These are phyloP conservation scores for Cryphonectria radicalis DNA, from an alignment of 2,329 filamentous ascomycete species.

Conservation along the genomic window DNA sequence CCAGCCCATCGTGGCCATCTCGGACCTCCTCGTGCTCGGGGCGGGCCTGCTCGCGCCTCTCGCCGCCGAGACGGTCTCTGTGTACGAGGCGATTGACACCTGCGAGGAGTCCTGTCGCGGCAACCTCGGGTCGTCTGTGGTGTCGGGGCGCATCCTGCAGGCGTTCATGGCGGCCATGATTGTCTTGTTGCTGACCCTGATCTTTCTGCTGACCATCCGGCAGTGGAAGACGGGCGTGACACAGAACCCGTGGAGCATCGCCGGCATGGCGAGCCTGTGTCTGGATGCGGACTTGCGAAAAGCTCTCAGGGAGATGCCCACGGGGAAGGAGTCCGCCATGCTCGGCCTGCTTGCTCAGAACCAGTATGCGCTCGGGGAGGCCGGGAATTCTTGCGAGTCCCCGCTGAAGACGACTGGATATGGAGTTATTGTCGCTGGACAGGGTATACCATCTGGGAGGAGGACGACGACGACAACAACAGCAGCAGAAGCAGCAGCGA, in stretches of 20 bases:
- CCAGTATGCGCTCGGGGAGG: constrained; percentile 10
- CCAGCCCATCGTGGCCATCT: constrained; percentile 23
- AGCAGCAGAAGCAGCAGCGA: too few relatives aligned
- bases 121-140: constrained; percentile 13
- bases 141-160: constrained; percentile 25
- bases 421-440: constrained; percentile 11
- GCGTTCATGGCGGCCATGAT: constrained; percentile 38
- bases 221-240: constrained; percentile 40
- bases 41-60: constrained; percentile 20
- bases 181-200: constrained; percentile 31
- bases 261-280: constrained; percentile 37
- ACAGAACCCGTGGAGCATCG: constrained; percentile 44
- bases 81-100: constrained; percentile 14
- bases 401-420: background rate
- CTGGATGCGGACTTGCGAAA: constrained; percentile 33
- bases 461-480: too few relatives aligned
- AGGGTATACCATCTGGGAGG: background rate
- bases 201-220: constrained; percentile 34
- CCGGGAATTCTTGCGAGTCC: background rate
- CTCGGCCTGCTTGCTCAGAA: background rate
- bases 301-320: background rate
- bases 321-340: constrained; percentile 1
- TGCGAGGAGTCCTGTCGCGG: constrained; percentile 10
- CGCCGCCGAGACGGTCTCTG: constrained; percentile 19
- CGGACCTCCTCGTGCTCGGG: constrained; percentile 21